These are phyloP conservation scores for Pseudohalonectria lignicola DNA, from an alignment of 2,329 filamentous ascomycete species.

Conservation along the genomic window DNA sequence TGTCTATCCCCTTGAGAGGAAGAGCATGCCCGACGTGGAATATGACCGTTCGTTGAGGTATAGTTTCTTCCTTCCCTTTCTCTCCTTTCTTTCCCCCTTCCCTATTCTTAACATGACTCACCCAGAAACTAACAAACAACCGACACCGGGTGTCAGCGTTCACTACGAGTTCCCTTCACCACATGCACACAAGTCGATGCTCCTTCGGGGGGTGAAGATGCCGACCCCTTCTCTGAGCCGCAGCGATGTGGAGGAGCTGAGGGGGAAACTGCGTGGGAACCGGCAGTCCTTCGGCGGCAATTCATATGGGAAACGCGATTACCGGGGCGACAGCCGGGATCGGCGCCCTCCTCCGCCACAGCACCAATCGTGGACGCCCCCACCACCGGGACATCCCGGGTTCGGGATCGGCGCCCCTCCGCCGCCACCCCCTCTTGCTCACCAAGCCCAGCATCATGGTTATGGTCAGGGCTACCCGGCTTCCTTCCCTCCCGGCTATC, in stretches of 20 bases:
- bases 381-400: conserved; percentile 29
- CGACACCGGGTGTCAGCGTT: conserved; percentile 49
- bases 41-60: conserved; percentile 81
- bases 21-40: conserved; percentile 65
- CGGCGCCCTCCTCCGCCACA: conserved; percentile 7
- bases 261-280: conserved; percentile 43
- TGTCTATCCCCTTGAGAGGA: conserved; percentile 63
- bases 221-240: conserved; percentile 61
- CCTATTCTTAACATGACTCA: too few relatives aligned
- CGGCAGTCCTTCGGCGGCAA: conserved; percentile 27
- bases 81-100: not conserved
- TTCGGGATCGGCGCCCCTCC: conserved; percentile 32
- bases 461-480: conserved; percentile 5
- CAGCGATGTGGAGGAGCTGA: conserved; percentile 64
- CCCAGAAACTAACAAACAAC: not conserved
- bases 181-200: conserved; percentile 83
- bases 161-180: conserved; percentile 69
- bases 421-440: conserved; percentile 28
- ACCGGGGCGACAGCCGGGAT: not conserved
- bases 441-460: conserved; percentile 8
- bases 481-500: not conserved
- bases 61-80: conserved; percentile 18
- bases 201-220: conserved; percentile 72
- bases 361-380: conserved; percentile 26
- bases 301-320: conserved; percentile 33